Percentiles rank a stretch among this genome's conserved stretches.
Conservation (phyloP, 495 filamentous ascomycete genomes). For the Penicillium pancosmium region DNA sequence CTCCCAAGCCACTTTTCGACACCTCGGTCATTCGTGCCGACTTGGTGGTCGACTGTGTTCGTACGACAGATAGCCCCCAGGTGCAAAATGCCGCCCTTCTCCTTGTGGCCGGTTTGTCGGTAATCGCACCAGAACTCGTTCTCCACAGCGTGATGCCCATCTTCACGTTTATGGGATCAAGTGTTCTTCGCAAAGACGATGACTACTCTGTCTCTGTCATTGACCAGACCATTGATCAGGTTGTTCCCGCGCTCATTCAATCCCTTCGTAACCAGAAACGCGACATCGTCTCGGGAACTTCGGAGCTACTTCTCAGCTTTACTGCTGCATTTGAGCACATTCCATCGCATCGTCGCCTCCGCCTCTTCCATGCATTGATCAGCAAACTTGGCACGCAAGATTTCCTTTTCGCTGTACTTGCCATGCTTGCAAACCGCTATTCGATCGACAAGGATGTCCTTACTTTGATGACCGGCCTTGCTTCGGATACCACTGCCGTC, state of each 20-base stretch:
- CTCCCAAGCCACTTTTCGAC: conserved; percentile 65
- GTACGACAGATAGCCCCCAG: conserved; percentile 81
- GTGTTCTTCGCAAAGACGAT: conserved; percentile 84
- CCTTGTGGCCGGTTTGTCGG: conserved; percentile 81
- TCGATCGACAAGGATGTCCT: conserved; percentile 47
- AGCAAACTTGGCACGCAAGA: conserved; percentile 81
- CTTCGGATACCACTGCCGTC: conserved; percentile 58
- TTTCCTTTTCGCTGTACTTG: conserved; percentile 57
- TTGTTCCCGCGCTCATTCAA: conserved; percentile 87
- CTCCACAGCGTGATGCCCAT: conserved; percentile 98
- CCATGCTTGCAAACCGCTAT: conserved; percentile 52
- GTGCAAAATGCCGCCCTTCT: conserved; percentile 90
- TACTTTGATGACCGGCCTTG: conserved; percentile 45
- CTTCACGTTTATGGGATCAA: conserved; percentile 95
- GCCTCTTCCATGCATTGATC: conserved; percentile 76
- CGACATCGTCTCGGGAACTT: conserved; percentile 74
- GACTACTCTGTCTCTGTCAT: conserved; percentile 96
- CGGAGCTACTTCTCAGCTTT: conserved; percentile 88
- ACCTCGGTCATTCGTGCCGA: conserved; percentile 77
- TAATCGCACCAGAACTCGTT: conserved; percentile 82
- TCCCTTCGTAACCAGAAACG: conserved; percentile 79
- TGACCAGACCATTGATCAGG: conserved; percentile 77
- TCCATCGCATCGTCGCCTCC: conserved; percentile 77
- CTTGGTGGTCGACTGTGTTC: conserved; percentile 86
- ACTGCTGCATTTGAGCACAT: conserved; percentile 94